Base-by-base conservation (phyloP, 164 flowering plant species). In the Nelumbo lutea region DNA sequence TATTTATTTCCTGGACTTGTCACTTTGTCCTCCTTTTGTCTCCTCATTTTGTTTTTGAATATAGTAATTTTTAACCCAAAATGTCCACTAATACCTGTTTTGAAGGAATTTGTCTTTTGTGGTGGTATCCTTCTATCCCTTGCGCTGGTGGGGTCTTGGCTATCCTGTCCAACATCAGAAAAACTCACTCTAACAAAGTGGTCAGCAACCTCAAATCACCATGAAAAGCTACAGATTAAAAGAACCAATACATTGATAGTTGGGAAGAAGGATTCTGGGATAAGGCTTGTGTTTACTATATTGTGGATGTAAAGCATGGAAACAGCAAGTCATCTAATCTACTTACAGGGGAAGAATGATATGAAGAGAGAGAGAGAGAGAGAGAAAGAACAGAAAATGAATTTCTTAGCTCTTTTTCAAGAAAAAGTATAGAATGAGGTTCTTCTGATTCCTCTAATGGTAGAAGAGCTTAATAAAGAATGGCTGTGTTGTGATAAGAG, bases 171-270 rank as follows among this genome's bases (percentile, higher is more conserved):
- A 11, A 65, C 14, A 74, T 65, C 80, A 38, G 80, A 76, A 71
- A 81, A 77, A 47, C 79, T 83, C 70, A 70, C 80, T 72, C 80
- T 81, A 64, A 55, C 56, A 71, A 65, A 42, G n/a, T 68, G 60
- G 65, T 52, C 50, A 65, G 66, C 65, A 10, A 60, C 27, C 39
- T 50, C 53, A 56, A 46, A 14, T 15, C 27, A 27, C 27, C 27
- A 27, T 27, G 27, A 27, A 27, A 27, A 27, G 0, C 27, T 27
- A 27, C 27, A 27, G 27, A 27, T 27, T 27, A 27, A 27, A 27
- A 27, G 27, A 27, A 27, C 27, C 27, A 27, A 27, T 27, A 27
- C 27, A 27, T 27, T 27, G 27, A 27, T 27, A 27, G 27, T 27
- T 27, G 0, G 27, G 27, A 27, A 27, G 27, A 27, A 27, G 27